Evolutionary conservation across 169 alveolate species (phyloP), one percentile per base, ranked within the genome.

Genomic region (Cryptosporidium ubiquitum): DNA sequence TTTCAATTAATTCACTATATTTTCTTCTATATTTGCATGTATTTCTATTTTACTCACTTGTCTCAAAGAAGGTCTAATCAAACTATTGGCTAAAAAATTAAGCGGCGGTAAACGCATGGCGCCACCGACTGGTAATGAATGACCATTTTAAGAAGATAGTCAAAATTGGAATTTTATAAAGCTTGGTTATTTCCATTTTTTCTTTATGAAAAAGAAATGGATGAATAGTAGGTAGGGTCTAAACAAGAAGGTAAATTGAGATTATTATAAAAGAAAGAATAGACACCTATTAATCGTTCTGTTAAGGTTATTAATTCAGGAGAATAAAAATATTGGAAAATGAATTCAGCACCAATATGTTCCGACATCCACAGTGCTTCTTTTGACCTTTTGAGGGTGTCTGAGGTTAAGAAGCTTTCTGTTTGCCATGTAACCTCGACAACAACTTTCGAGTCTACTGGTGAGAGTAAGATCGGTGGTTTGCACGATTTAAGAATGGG

Each of bases 401-500:
- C 89, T 20, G 89, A 79, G 37, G 89, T 79, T 20, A 79, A 79
- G 39, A 79, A 79, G 44, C 73, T 79, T 23, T 79, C 89, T 7
- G 89, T 79, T 26, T 79, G 89, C n/a, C 74, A 79, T 66, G 75
- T 79, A 9, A 64, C 75, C 31, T 79, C 89, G 10, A 61, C 68
- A 39, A 79, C 64, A 0, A 60, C 79, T 9, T 79, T 79, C 26
- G 89, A 79, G 49, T 61, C 89, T 33, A 79, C 89, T 44, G 89
- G 89, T 14, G 89, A 79, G 39, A 64, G 79, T 29, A 79, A 79
- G 39, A 29, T 58, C 5, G 96, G 96, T 39, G 96, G 99, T 58
- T 86, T 95, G 23, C 95, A 95, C 75, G 99, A 98, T 91, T 97
- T 98, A n/a, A 91, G 96, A 29, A 93, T 97, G 94, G 99, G 99